Percentiles rank a stretch among this genome's conserved stretches.
phyloP scores from a whole-genome alignment of 257 asterid species.

The Fraxinus americana region DNA sequence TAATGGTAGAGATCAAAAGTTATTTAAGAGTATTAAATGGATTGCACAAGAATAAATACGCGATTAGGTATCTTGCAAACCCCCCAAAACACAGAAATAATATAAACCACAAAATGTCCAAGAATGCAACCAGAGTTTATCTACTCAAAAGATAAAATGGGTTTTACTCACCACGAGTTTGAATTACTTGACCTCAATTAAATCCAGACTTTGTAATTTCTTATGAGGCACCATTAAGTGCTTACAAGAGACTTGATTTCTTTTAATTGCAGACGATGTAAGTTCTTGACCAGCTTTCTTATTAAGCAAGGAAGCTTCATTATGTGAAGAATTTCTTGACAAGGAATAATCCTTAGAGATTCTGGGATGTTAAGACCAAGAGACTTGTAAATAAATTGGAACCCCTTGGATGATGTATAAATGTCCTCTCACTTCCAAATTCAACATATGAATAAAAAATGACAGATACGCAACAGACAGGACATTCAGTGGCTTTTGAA shows the following conservation, averaged over 20 bases:
- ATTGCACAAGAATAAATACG: not conserved
- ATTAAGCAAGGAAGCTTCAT: constrained; percentile 21
- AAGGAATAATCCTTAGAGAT: constrained; percentile 8
- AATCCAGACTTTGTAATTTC: not conserved
- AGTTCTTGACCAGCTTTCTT: constrained; percentile 13
- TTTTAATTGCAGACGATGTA: constrained; percentile 10
- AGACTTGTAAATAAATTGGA: constrained; percentile 1
- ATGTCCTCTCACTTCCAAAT: not conserved
- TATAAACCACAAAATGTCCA: not conserved
- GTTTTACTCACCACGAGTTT: constrained; percentile 7
- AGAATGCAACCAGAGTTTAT: constrained; percentile 8
- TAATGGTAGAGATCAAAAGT: not conserved
- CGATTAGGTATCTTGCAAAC: not conserved
- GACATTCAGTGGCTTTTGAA: not conserved
- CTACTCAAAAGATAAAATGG: constrained; percentile 6
- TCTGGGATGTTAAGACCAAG: constrained; percentile 10
- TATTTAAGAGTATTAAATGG: not conserved
- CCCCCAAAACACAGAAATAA: not conserved
- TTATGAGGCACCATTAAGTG: not conserved
- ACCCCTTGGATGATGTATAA: constrained; percentile 3
- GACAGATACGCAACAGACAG: not conserved
- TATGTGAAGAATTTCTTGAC: constrained; percentile 7
- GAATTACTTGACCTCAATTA: not conserved
- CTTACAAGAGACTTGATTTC: not conserved
- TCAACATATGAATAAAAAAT: not conserved